phyloP scores from a whole-genome alignment of 2,329 filamentous ascomycete species.

The Aphanoascus verrucosus region DNA sequence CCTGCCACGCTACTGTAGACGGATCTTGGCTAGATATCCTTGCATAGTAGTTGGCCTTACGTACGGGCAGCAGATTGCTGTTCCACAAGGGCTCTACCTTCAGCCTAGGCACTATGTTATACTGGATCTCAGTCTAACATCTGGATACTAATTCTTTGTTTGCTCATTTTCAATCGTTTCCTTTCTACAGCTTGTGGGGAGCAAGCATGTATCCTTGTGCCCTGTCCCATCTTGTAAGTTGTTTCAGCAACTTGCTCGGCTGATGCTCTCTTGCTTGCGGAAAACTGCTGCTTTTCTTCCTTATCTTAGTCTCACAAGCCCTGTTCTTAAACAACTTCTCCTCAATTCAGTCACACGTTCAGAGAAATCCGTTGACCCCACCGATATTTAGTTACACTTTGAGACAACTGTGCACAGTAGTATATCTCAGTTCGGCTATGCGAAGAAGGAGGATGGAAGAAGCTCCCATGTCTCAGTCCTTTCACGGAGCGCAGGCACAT shows the following conservation, averaged over 20 bases:
- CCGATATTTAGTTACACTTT: constrained; percentile 11
- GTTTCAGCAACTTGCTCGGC: constrained; percentile 9
- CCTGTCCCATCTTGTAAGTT: constrained; percentile 17
- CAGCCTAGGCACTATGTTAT: constrained; percentile 17
- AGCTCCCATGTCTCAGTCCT: constrained; percentile 8
- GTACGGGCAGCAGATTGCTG: constrained; percentile 22
- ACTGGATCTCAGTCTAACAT: constrained; percentile 8
- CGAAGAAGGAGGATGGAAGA: constrained; percentile 8
- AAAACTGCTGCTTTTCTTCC: constrained; percentile 14
- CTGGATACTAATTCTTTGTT: constrained; percentile 16
- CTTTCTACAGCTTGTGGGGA: constrained; percentile 21
- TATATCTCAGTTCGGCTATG: constrained; percentile 3
- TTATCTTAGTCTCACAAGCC: constrained; percentile 20
- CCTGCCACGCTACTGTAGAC: constrained; percentile 22
- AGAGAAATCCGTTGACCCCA: constrained; percentile 13
- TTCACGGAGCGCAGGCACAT: neutral
- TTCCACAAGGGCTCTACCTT: constrained; percentile 24
- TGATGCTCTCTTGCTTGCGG: constrained; percentile 12
- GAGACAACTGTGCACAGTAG: constrained; percentile 14
- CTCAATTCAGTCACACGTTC: constrained; percentile 12
- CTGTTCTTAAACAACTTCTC: constrained; percentile 14
- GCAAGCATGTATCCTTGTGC: constrained; percentile 21
- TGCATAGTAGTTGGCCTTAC: constrained; percentile 23
- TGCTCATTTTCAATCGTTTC: constrained; percentile 18
- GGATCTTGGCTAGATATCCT: constrained; percentile 19